phyloP scores from a whole-genome alignment of 352 stramenopile species.

The Globisporangium paroecandrum region DNA sequence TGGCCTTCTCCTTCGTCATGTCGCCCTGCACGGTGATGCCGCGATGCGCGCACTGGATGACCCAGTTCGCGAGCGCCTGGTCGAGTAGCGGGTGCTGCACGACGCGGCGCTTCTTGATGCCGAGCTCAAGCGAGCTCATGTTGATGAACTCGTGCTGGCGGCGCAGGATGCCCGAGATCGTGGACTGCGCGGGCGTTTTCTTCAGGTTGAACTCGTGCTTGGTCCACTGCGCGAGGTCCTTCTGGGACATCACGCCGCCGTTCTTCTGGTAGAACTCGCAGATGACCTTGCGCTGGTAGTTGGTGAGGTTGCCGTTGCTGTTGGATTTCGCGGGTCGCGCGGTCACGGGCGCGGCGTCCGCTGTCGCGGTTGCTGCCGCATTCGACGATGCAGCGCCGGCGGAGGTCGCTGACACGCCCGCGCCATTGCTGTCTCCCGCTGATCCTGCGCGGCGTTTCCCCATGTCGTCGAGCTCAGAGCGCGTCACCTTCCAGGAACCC shows the following conservation, averaged over 20 bases:
- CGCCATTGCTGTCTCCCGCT: neutral
- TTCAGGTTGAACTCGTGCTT: conserved; percentile 84
- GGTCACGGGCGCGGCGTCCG: conserved; percentile 1
- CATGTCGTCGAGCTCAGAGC: conserved; percentile 9
- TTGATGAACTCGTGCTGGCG: conserved; percentile 85
- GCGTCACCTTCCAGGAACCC: neutral
- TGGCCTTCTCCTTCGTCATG: conserved; percentile 84
- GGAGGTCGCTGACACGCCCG: neutral
- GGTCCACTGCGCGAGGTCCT: conserved; percentile 83
- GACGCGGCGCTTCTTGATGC: conserved; percentile 81
- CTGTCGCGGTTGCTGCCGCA: neutral
- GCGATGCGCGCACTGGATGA: conserved; percentile 79
- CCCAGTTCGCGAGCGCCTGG: conserved; percentile 80
- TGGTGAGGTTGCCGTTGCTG: conserved; percentile 81
- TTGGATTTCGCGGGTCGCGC: neutral
- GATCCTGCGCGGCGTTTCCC: conserved; percentile 13
- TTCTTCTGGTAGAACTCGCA: conserved; percentile 83
- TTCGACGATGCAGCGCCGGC: neutral
- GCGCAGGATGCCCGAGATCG: conserved; percentile 77
- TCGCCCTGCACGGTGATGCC: conserved; percentile 79
- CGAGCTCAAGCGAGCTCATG: conserved; percentile 75
- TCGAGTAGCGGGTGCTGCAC: conserved; percentile 79
- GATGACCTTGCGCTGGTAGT: conserved; percentile 82
- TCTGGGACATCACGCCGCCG: conserved; percentile 80
- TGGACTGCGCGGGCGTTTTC: conserved; percentile 80